Evolutionary conservation across 108 stramenopile species (phyloP), one percentile per base, ranked within the genome.

Genomic region (Poteriospumella lacustris): DNA sequence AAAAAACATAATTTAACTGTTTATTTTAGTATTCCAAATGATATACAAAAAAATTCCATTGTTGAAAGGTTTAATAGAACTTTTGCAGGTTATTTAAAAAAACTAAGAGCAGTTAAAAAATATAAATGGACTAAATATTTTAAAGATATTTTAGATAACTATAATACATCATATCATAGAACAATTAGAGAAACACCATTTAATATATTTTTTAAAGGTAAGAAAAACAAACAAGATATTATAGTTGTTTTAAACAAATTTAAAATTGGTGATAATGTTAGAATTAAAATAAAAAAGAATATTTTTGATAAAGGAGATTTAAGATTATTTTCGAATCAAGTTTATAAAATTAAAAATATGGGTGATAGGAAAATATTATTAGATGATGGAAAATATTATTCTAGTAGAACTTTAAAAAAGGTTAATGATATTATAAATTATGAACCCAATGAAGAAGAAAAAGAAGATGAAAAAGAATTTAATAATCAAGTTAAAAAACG

Each of bases 41-140:
- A 56, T 56, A 56, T 56, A 19, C 52, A 56, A 56, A 56, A 56
- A 56, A 56, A 56, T 56, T 56, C 52, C 15, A 56, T 56, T 56
- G 52, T 56, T 56, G 52, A 56, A 56, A 15, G 52, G 24, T 56
- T 56, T 56, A 56, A 56, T 56, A 56, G 52, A 56, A 56, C 52
- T 56, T 56, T 56, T 19, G 52, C 52, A 19, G 52, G 52, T 56
- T 56, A 56, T 56, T 19, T 56, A 15, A 15, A 56, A 56, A 56
- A 56, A 56, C 24, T 56, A 56, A 15, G 52, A 19, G 52, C 24
- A 19, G 52, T 15, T 19, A 56, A 56, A 24, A 56, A 56, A 19
- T 56, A 56, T 56, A 24, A 56, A 19, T 56, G 52, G 52, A 15
- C 52, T 56, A 19, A 15, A 19, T 15, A 56, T 19, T 56, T 56